phyloP scores from a whole-genome alignment of 148 eudicot genomes.

The Rhododendron vialii region DNA sequence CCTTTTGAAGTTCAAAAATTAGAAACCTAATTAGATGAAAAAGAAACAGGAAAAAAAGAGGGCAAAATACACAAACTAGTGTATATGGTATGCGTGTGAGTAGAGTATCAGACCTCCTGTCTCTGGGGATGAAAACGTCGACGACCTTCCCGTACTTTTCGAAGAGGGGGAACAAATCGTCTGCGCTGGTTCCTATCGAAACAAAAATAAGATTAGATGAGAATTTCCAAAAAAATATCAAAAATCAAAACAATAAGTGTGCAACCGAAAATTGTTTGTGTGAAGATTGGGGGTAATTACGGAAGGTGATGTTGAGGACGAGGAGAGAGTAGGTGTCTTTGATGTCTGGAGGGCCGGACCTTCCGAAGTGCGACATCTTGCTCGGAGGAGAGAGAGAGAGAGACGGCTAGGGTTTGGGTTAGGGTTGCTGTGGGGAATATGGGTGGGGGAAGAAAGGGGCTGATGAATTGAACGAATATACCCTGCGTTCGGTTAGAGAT shows the following conservation, averaged over 20 bases:
- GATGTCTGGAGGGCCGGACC: slow-evolving; percentile 75
- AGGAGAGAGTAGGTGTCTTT: slow-evolving; percentile 76
- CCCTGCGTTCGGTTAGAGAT: background rate
- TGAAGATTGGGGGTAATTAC: slow-evolving; percentile 19
- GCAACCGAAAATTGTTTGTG: background rate
- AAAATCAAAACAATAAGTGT: background rate
- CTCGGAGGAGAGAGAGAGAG: slow-evolving; percentile 3
- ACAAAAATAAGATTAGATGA: background rate
- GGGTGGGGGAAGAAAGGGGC: background rate
- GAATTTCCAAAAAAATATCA: background rate
- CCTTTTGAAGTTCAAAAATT: background rate
- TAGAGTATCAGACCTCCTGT: slow-evolving; percentile 46
- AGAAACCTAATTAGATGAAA: background rate
- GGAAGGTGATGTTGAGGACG: slow-evolving; percentile 78
- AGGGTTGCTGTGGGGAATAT: background rate
- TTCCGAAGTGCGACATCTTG: slow-evolving; percentile 72
- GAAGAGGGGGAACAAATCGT: slow-evolving; percentile 71
- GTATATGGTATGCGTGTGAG: background rate
- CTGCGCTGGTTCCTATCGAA: slow-evolving; percentile 56
- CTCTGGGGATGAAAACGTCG: slow-evolving; percentile 75
- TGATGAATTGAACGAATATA: background rate
- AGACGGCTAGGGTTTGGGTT: background rate
- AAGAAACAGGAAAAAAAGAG: background rate
- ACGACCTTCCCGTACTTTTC: slow-evolving; percentile 77
- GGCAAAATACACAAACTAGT: background rate